Percentiles rank a stretch among this genome's conserved stretches.
These are phyloP conservation scores for Aspergillus novofumigatus DNA, from an alignment of 2,329 filamentous ascomycete species.

Conservation along the genomic window DNA sequence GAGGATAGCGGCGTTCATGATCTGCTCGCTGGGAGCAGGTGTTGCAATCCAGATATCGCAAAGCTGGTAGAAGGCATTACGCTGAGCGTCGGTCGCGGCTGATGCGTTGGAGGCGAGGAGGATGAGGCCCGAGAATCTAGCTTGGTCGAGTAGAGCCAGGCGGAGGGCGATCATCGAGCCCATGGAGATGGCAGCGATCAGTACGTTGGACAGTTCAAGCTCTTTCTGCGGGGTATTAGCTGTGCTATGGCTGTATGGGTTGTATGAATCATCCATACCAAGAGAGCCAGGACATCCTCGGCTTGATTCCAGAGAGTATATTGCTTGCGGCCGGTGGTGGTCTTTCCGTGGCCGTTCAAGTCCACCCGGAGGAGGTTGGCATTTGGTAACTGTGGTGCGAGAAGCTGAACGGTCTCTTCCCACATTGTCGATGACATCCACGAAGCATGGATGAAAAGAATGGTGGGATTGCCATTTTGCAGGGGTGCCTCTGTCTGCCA, in stretches of 20 bases:
- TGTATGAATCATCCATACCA: background rate
- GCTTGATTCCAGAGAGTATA: conserved; percentile 3
- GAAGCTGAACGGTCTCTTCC: background rate
- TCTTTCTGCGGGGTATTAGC: background rate
- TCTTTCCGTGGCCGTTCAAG: background rate
- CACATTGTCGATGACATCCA: conserved; percentile 5
- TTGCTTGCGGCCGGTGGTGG: background rate
- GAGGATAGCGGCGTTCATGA: conserved; percentile 1
- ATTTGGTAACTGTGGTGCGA: background rate
- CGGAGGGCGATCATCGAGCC: conserved; percentile 2
- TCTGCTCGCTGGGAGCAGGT: background rate
- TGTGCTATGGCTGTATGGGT: background rate
- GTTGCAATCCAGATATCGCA: conserved; percentile 1
- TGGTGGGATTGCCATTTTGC: background rate
- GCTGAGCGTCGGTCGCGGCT: background rate
- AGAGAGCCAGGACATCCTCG: background rate
- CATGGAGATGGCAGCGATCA: conserved; percentile 2
- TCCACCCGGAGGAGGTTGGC: background rate
- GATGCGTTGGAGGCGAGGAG: conserved; percentile 1
- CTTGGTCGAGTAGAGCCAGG: background rate
- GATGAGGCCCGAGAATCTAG: background rate
- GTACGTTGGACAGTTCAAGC: background rate
- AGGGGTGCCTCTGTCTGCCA: conserved; percentile 1
- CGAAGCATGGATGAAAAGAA: conserved; percentile 4
- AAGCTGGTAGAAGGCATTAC: background rate